Conservation (phyloP, 2,329 filamentous ascomycete species). For the Fusarium sp. region DNA sequence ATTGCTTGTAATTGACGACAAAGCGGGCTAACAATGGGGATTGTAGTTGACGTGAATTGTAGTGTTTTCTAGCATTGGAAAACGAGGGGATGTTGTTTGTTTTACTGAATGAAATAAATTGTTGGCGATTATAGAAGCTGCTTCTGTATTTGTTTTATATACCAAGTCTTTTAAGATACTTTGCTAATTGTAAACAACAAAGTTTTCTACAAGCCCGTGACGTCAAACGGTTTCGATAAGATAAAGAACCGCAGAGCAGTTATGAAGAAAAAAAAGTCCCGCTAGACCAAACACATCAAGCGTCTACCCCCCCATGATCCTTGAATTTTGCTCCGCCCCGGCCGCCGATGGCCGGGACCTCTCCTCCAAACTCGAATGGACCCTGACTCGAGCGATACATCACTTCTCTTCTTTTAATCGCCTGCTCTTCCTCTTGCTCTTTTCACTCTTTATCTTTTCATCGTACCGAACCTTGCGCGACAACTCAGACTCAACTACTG, state of each 20-base stretch:
- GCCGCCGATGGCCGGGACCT: not conserved
- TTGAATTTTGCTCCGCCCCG: constrained; percentile 32
- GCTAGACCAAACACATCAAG: not conserved
- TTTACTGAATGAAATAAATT: not conserved
- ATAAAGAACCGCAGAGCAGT: constrained; percentile 13
- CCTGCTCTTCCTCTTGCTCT: not conserved
- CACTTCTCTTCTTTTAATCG: not conserved
- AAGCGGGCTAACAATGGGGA: constrained; percentile 1
- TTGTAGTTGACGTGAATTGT: not conserved
- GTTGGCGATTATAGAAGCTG: not conserved
- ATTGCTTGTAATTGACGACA: constrained; percentile 30
- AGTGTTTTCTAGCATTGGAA: not conserved
- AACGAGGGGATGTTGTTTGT: not conserved
- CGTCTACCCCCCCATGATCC: constrained; percentile 29
- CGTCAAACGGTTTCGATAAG: constrained; percentile 33
- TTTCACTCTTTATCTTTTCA: constrained; percentile 8
- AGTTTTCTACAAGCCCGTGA: constrained; percentile 1
- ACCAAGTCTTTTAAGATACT: not conserved
- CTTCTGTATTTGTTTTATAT: not conserved
- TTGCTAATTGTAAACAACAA: not conserved
- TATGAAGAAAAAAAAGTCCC: not conserved
- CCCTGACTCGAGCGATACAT: constrained; percentile 30
- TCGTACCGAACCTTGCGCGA: not conserved
- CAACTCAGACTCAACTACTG: not conserved
- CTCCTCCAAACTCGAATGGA: constrained; percentile 8